Evolutionary conservation across 139 green algal genomes (phyloP).

Genomic region (Picocystis salinarum): DNA sequence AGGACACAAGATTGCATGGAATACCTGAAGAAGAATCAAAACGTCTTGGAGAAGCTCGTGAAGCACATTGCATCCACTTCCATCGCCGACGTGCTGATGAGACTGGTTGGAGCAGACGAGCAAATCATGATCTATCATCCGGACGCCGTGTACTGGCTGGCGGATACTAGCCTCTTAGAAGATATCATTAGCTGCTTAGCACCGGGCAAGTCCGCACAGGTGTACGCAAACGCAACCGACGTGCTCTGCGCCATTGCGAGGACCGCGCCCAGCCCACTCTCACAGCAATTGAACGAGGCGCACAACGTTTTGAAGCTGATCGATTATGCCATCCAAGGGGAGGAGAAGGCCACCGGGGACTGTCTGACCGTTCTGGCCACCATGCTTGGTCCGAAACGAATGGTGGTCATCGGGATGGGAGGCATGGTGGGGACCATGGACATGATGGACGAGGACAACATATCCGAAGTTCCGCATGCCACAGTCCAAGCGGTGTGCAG

Average conservation of each 20-base stretch:
- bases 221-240: constrained; percentile 56
- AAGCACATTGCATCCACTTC: constrained; percentile 57
- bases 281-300: constrained; percentile 26
- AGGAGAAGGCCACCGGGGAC: constrained; percentile 10
- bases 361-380: constrained; percentile 3
- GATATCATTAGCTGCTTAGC: constrained; percentile 39
- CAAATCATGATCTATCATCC: constrained; percentile 34
- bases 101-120: constrained; percentile 66
- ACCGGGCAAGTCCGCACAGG: constrained; percentile 15
- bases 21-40: constrained; percentile 31
- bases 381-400: constrained; percentile 14
- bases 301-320: constrained; percentile 25
- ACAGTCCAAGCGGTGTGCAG: constrained; percentile 18
- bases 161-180: constrained; percentile 44
- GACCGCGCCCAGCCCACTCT: constrained; percentile 43
- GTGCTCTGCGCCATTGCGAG: constrained; percentile 63
- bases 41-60: constrained; percentile 22
- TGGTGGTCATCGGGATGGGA: constrained; percentile 8
- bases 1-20: constrained; percentile 40
- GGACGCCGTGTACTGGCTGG: constrained; percentile 38
- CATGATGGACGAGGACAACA: constrained; percentile 16
- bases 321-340: constrained; percentile 4
- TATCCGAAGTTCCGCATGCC: too few relatives aligned
- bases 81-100: constrained; percentile 60
- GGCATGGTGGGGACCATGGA: constrained; percentile 17